Evolutionary conservation across 2,329 filamentous ascomycete species (phyloP), one percentile per base, ranked within the genome.

Genomic region (Niveomyces coronatus): DNA sequence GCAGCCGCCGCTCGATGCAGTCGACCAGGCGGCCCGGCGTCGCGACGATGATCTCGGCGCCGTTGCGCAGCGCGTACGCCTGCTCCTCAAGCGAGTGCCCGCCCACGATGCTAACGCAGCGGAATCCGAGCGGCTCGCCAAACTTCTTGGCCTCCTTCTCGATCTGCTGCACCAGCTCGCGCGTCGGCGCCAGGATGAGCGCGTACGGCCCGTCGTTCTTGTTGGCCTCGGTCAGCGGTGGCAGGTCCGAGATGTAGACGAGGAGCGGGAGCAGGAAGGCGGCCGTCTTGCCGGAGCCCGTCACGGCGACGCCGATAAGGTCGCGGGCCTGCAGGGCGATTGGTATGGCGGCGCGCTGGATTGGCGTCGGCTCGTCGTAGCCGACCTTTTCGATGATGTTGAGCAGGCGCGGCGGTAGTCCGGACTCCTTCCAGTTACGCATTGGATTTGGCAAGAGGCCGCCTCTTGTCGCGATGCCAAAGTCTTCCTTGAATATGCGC

Each of bases 401-500:
- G 44, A 96, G 71, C 36, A 98, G 62, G 2, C 77, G 72, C 43
- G 74, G 71, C 3, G 91, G 88, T 27, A 98, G 68, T 5, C 71
- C 71, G 4, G 88, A 94, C 60, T 98, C 91, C 32, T 74, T 56
- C 91, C 91, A 98, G 49, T 71, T 86, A 35, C 91, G 86, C 88
- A 98, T 96, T 1, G 91, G 91, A 52, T 96, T 89, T 1, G 91
- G 91, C 40, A 96, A 86, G 18, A 74, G 72, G 30, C 89, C 89
- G 41, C 91, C 91, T 60, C 94, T 96, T 8, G 87, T 95, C 28
- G 82, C 73, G 56, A 98, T 98, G 50, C 91, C 93, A 65, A 94
- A 96, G 61, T 98, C 88, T 60, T 96, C 91, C 63, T 96, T 98
- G 77, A 98, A 95, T 51, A 98, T 96, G 55, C 91, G 85, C 91